Evolutionary conservation across 768 basidiomycete genomes (phyloP), one percentile per base, ranked within the genome.

Genomic region (Boletellus ananiceps): DNA sequence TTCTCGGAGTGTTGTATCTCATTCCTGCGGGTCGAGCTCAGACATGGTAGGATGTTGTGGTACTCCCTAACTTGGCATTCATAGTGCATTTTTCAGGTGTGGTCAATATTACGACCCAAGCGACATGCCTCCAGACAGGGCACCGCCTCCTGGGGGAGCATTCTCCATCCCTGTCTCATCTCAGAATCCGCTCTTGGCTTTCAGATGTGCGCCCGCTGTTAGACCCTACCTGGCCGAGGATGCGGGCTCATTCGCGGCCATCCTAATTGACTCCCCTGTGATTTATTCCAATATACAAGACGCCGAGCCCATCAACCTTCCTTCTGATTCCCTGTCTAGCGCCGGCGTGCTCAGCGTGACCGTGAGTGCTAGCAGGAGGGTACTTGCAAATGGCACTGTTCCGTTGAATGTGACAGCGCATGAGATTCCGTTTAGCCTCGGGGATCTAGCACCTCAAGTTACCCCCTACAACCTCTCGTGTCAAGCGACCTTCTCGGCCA

Each of bases 201-300:
- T 84, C 25, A 76, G 81, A 46, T 84, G 82, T 54, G 71, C 73
- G 0, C 81, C 80, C 29, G 78, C 80, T 1, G 72, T 82, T 42
- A 71, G 74, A 25, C 82, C 82, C 2, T 84, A 81, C 59, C 69
- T 84, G 18, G 71, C 77, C 5, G 78, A 77, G 52, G 81, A 82
- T 50, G 69, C 69, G 6, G 56, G 61, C 21, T 64, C 67, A 33
- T 66, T 72, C 2, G 69, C 73, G 2, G 70, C 76, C 14, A 71
- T 83, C 41, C 63, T 84, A 23, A 67, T 83, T 34, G 81, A 83
- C 47, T 66, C 80, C 1, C 74, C 74, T 9, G 61, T 84, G 19
- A 73, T 74, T 2, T 74, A 72, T 49, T 68, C 67, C 14, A 58
- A 72, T 21, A 74, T 83, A 12, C 60, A 69, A 12, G 74, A 72